phyloP scores from a whole-genome alignment of 805 yeast species.

The Vanderwaltozyma yarrowii region DNA sequence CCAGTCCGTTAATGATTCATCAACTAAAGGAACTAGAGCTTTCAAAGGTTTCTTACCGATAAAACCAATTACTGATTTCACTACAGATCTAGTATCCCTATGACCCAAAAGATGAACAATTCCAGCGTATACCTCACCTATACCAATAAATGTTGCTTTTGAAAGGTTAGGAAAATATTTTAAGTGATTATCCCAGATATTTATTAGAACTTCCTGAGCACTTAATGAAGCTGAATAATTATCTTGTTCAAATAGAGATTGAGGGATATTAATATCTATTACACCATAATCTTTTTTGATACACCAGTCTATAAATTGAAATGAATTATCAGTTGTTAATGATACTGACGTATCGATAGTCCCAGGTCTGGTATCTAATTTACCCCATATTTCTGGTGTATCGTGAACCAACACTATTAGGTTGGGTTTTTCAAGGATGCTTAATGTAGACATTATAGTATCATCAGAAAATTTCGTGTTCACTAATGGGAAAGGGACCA shows the following conservation, averaged over 20 bases:
- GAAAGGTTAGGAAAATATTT: slow-evolving; percentile 56
- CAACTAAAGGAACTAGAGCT: slow-evolving; percentile 76
- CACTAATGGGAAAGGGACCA: slow-evolving; percentile 59
- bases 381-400: slow-evolving; percentile 88
- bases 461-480: slow-evolving; percentile 26
- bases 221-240: slow-evolving; percentile 52
- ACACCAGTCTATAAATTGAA: slow-evolving; percentile 63
- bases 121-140: slow-evolving; percentile 84
- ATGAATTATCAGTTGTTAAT: slow-evolving; percentile 62
- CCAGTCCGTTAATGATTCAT: slow-evolving; percentile 90
- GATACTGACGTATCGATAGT: slow-evolving; percentile 65
- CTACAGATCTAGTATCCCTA: slow-evolving; percentile 53
- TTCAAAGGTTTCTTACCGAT: slow-evolving; percentile 60
- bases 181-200: slow-evolving; percentile 88
- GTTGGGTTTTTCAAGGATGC: slow-evolving; percentile 52
- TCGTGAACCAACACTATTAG: slow-evolving; percentile 73
- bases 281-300: slow-evolving; percentile 53
- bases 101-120: slow-evolving; percentile 84
- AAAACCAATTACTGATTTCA: slow-evolving; percentile 61
- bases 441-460: slow-evolving; percentile 45
- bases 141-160: slow-evolving; percentile 71
- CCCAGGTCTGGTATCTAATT: slow-evolving; percentile 69
- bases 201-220: slow-evolving; percentile 67
- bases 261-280: slow-evolving; percentile 75
- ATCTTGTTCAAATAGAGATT: slow-evolving; percentile 35